phyloP scores from a whole-genome alignment of 1,139 yeast species.

The Magnusiomyces tetraspermus region DNA sequence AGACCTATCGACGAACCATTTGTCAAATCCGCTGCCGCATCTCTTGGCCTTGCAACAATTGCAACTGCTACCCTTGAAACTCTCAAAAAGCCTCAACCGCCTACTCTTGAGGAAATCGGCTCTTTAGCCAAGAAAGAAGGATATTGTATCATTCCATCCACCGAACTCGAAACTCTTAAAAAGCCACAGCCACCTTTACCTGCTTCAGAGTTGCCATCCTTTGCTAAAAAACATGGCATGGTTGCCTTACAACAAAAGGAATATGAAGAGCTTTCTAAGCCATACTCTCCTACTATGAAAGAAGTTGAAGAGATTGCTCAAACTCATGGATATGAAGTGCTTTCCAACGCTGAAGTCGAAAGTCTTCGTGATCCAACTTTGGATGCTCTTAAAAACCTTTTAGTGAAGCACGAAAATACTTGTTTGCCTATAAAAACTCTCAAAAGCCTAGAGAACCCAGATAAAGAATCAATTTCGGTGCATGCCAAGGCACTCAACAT shows the following conservation, averaged over 20 bases:
- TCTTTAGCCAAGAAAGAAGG: slow-evolving; percentile 28
- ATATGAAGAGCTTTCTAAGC: slow-evolving; percentile 19
- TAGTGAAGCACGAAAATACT: slow-evolving; percentile 1
- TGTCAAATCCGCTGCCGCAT: slow-evolving; percentile 28
- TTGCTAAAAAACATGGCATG: slow-evolving; percentile 24
- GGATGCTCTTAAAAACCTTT: not conserved
- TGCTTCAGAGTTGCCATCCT: slow-evolving; percentile 16
- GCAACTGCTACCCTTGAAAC: slow-evolving; percentile 25
- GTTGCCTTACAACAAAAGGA: slow-evolving; percentile 22
- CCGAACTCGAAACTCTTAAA: slow-evolving; percentile 18
- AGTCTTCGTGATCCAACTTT: slow-evolving; percentile 3
- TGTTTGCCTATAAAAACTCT: slow-evolving; percentile 23
- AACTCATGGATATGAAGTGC: slow-evolving; percentile 18
- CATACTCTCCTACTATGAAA: slow-evolving; percentile 21
- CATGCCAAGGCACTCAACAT: slow-evolving; percentile 24
- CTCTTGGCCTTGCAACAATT: slow-evolving; percentile 34
- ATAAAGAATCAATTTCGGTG: slow-evolving; percentile 14
- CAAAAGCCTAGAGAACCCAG: slow-evolving; percentile 16
- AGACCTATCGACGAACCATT: slow-evolving; percentile 24
- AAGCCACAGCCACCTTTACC: slow-evolving; percentile 18
- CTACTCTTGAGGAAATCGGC: slow-evolving; percentile 22
- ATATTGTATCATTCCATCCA: slow-evolving; percentile 19
- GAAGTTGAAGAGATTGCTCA: slow-evolving; percentile 22
- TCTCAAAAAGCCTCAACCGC: slow-evolving; percentile 17
- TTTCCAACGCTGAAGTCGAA: slow-evolving; percentile 22